Evolutionary conservation across 1,139 yeast species (phyloP).

Genomic region (Lodderomyces parapsilosis): DNA sequence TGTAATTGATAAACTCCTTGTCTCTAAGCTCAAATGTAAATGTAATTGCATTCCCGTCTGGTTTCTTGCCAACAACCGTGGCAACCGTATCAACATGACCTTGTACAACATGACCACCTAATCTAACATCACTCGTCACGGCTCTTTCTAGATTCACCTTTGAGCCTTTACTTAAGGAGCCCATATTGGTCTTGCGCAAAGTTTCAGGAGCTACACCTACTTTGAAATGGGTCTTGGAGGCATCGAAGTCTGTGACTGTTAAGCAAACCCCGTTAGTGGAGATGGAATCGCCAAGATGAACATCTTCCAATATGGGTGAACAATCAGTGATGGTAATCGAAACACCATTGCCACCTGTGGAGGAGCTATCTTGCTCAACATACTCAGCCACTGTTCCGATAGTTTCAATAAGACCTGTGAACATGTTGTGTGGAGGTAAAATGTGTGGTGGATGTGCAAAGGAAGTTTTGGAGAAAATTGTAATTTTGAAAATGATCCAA

Average conservation of each 20-base stretch:
- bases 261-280: conserved; percentile 88
- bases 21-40: conserved; percentile 77
- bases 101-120: conserved; percentile 97
- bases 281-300: conserved; percentile 90
- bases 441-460: neutral
- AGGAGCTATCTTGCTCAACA: conserved; percentile 48
- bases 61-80: conserved; percentile 46
- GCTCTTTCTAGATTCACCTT: conserved; percentile 91
- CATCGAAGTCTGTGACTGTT: conserved; percentile 84
- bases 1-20: conserved; percentile 60
- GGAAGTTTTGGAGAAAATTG: neutral
- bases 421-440: conserved; percentile 60
- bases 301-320: conserved; percentile 64
- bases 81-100: conserved; percentile 97
- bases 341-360: conserved; percentile 77
- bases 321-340: conserved; percentile 69
- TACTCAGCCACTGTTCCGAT: conserved; percentile 66
- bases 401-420: conserved; percentile 89
- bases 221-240: conserved; percentile 54
- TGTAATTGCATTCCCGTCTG: conserved; percentile 78
- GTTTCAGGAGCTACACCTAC: conserved; percentile 96
- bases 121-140: conserved; percentile 72
- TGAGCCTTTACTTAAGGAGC: conserved; percentile 53
- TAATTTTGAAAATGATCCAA: neutral
- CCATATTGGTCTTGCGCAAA: conserved; percentile 74